Base-by-base conservation (phyloP, 2,329 filamentous ascomycete genomes). In the Calonectria hongkongensis region DNA sequence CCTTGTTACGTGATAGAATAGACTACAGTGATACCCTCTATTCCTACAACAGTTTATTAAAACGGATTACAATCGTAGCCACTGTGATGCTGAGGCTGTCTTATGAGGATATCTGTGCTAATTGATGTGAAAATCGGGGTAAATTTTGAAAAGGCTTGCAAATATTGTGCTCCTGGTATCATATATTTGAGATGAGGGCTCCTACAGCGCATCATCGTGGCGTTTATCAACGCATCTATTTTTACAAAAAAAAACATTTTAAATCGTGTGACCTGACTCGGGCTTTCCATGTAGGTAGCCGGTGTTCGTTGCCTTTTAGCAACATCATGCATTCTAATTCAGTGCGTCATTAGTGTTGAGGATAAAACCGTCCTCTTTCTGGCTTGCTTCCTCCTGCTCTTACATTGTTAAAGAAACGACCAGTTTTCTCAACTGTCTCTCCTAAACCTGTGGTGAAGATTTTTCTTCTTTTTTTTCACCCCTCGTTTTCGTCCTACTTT, bases 21-120 rank as follows among this genome's bases (percentile, higher is more conserved):
- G 72, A 74, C 45, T 65, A 60, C 70, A 80, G 68, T 74, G 74
- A 79, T 78, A 82, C 74, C 75, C 77, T 79, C 66, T 75, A 75
- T 75, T 48, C 79, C 77, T 80, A 81, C 62, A 76, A 64, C 65
- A 68, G 69, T 68, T 65, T 36, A 10, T 16, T 33, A 36, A n/a
- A 27, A 33, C 45, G 28, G 30, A 47, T 39, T 36, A 48, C 39
- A n/a, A 18, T 30, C 41, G 33, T 3, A 27, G 12, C 13, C 13
- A 18, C 12, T 2, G 15, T 2, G 33, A 27, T 9, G n/a, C 4
- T 21, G 13, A 16, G 12, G 15, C 21, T n/a, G 9, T 25, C 30
- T 15, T 39, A 12, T 13, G 54, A 21, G 36, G 33, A 21, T 58
- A 7, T 25, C 8, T 30, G 16, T 39, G 30, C 16, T 10, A 12